Conservation (phyloP, 2,329 filamentous ascomycete genomes). For the Colletotrichum kahawae region DNA sequence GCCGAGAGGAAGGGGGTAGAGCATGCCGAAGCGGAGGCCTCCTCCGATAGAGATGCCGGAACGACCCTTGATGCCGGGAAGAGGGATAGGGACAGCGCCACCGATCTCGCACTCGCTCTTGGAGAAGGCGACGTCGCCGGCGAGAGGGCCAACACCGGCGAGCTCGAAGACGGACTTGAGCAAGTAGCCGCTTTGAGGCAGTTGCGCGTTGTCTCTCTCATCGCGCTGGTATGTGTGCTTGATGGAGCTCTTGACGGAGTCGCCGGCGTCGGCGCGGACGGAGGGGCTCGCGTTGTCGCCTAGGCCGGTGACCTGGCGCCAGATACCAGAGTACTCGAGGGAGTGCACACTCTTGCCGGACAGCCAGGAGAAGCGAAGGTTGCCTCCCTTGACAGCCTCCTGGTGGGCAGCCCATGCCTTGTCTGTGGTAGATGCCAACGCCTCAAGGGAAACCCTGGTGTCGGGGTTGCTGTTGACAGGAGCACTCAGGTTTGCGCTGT, state of each 20-base stretch:
- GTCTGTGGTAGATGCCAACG: constrained; percentile 80
- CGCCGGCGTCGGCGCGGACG: constrained; percentile 83
- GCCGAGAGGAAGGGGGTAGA: constrained; percentile 80
- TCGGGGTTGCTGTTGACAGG: constrained; percentile 84
- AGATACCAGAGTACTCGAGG: constrained; percentile 79
- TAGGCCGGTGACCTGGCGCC: constrained; percentile 88
- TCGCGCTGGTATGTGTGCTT: constrained; percentile 83
- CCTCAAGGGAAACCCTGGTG: constrained; percentile 78
- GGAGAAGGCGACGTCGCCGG: constrained; percentile 90
- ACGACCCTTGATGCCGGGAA: constrained; percentile 71
- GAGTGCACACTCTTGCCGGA: constrained; percentile 66
- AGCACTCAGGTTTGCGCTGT: constrained; percentile 83
- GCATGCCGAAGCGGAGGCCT: constrained; percentile 79
- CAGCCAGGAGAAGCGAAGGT: constrained; percentile 78
- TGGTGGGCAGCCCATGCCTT: constrained; percentile 96
- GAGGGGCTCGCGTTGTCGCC: constrained; percentile 78
- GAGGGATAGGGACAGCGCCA: constrained; percentile 73
- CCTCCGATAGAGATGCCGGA: constrained; percentile 84
- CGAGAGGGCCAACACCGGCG: constrained; percentile 81
- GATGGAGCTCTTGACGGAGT: constrained; percentile 87
- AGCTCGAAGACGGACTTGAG: constrained; percentile 79
- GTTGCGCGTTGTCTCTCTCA: constrained; percentile 80
- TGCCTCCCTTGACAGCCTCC: constrained; percentile 81
- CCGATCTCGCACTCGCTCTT: constrained; percentile 89
- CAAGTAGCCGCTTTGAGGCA: constrained; percentile 84